These are phyloP conservation scores for Hemerocallis citrina DNA, from an alignment of 106 monocot genomes.

Conservation along the genomic window DNA sequence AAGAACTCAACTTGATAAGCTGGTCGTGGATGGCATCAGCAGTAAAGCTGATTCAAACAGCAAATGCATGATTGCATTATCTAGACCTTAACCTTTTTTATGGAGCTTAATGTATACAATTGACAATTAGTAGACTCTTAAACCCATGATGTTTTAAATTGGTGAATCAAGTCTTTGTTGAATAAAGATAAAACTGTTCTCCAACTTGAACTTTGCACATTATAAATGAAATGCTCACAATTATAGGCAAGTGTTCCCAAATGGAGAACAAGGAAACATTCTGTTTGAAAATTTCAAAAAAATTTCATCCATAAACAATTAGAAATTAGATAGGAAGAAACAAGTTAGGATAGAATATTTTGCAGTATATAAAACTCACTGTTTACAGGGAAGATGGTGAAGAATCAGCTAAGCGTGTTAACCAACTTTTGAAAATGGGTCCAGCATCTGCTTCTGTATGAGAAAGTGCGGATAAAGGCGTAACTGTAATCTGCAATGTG, in stretches of 20 bases:
- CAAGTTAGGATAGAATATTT: neutral
- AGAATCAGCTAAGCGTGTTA: constrained; percentile 28
- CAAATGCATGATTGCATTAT: too few relatives aligned
- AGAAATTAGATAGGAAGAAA: neutral
- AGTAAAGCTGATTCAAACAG: too few relatives aligned
- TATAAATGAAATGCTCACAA: too few relatives aligned
- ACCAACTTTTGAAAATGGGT: constrained; percentile 47
- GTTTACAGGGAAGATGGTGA: constrained; percentile 42
- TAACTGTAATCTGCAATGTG: constrained; percentile 58
- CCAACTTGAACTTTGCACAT: too few relatives aligned
- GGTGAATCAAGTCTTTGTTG: too few relatives aligned
- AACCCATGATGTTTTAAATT: too few relatives aligned
- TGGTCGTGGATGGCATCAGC: too few relatives aligned
- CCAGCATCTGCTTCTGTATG: constrained; percentile 26
- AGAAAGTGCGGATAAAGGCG: constrained; percentile 70
- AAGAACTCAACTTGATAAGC: too few relatives aligned
- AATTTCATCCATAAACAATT: neutral
- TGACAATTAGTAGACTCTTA: too few relatives aligned
- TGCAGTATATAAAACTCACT: constrained; percentile 8
- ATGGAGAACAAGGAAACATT: neutral
- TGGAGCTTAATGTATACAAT: too few relatives aligned
- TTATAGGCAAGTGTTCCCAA: too few relatives aligned
- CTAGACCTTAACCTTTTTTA: too few relatives aligned
- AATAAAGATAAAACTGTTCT: neutral
- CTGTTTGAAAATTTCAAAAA: neutral